phyloP scores from a whole-genome alignment of 176 grass and related monocot species.

The Melocanna baccifera region DNA sequence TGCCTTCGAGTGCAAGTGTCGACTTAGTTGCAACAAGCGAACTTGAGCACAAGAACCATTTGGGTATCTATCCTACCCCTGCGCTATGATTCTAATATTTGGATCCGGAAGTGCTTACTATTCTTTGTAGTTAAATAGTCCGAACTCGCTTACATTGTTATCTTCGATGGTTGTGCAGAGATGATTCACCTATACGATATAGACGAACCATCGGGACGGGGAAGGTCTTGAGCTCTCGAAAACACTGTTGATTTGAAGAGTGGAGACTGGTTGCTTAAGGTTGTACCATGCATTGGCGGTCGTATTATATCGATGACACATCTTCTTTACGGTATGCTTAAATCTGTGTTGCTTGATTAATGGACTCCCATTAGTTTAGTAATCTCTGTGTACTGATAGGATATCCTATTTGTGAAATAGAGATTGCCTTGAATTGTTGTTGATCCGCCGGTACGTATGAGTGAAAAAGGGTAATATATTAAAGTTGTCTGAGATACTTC shows the following conservation, averaged over 20 bases:
- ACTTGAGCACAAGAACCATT: conserved; percentile 48
- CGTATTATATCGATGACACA: conserved; percentile 88
- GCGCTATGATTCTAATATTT: not conserved
- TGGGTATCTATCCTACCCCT: conserved; percentile 48
- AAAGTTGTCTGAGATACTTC: not conserved
- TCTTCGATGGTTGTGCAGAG: conserved; percentile 49
- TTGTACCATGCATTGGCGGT: conserved; percentile 92
- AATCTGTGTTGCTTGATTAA: conserved; percentile 7
- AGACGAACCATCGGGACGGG: conserved; percentile 45
- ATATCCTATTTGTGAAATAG: not conserved
- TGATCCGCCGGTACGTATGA: not conserved
- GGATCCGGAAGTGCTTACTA: not conserved
- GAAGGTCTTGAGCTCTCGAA: conserved; percentile 77
- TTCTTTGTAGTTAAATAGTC: not conserved
- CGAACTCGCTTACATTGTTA: not conserved
- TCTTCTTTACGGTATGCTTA: conserved; percentile 78
- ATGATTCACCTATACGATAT: conserved; percentile 63
- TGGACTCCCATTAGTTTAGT: not conserved
- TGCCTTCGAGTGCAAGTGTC: conserved; percentile 62
- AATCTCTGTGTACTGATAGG: not conserved
- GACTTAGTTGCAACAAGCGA: conserved; percentile 61
- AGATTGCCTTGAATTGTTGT: not conserved
- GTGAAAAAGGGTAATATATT: not conserved
- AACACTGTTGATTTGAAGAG: conserved; percentile 79
- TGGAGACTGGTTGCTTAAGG: conserved; percentile 76